These are phyloP conservation scores for Carex kokanica DNA, from an alignment of 176 grass and related monocot genomes.

Conservation along the genomic window DNA sequence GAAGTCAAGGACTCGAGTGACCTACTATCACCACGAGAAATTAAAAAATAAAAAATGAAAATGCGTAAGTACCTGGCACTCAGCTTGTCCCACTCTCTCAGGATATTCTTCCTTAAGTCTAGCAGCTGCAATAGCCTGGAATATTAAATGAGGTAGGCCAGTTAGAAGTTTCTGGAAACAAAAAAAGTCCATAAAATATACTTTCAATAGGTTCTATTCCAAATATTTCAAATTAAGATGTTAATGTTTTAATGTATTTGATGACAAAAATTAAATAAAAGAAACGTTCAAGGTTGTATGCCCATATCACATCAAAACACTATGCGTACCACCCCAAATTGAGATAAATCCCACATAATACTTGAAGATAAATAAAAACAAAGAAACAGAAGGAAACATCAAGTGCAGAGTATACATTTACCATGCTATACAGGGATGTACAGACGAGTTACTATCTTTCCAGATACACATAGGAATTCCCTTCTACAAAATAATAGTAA, in stretches of 20 bases:
- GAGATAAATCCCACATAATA: background rate
- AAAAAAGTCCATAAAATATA: background rate
- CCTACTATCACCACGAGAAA: conserved; percentile 15
- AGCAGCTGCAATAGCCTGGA: conserved; percentile 96
- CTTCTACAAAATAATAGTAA: background rate
- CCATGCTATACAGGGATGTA: background rate
- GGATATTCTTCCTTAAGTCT: conserved; percentile 98
- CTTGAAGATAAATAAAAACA: background rate
- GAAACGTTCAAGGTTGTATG: background rate
- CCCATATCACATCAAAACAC: conserved; percentile 29
- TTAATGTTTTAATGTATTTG: background rate
- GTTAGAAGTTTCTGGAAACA: background rate
- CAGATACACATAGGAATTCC: background rate
- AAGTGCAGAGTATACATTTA: background rate
- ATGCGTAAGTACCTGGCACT: conserved; percentile 74
- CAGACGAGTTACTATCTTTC: background rate
- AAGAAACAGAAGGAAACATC: background rate
- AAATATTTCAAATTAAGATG: background rate
- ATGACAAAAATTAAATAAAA: background rate
- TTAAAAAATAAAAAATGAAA: conserved; percentile 16
- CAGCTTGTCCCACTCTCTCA: conserved; percentile 89
- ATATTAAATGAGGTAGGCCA: conserved; percentile 15
- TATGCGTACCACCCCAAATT: background rate
- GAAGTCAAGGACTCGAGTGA: background rate
- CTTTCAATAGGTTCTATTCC: too few species aligned